Percentiles rank a stretch among this genome's conserved stretches.
Conservation (phyloP, 805 yeast genomes). For the Candida hungchunana region DNA sequence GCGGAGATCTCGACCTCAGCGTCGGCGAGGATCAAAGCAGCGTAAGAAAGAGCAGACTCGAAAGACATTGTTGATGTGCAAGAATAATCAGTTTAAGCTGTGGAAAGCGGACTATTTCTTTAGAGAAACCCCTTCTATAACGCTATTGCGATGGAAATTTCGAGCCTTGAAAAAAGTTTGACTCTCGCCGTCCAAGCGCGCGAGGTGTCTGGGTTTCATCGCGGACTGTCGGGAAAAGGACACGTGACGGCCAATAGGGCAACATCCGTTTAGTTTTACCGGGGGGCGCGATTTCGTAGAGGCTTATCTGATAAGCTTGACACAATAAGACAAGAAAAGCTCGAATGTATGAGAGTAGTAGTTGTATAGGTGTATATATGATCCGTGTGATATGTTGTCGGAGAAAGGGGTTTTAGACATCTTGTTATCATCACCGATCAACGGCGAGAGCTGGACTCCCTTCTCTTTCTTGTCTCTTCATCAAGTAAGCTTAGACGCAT, state of each 20-base stretch:
- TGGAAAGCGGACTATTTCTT: constrained; percentile 30
- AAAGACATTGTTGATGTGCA: constrained; percentile 47
- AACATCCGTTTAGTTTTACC: no score
- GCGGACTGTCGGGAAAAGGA: neutral
- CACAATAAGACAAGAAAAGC: no score
- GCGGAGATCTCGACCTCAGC: constrained; percentile 84
- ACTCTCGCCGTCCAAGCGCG: constrained; percentile 1
- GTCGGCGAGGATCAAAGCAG: constrained; percentile 92
- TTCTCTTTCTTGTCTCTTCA: constrained; percentile 50
- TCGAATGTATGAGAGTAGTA: no score
- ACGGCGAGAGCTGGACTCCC: constrained; percentile 23
- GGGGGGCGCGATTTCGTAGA: no score
- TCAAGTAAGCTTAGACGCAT: constrained; percentile 69
- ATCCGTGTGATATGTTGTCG: no score
- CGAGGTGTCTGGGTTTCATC: constrained; percentile 11
- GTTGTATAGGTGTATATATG: no score
- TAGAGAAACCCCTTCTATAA: constrained; percentile 9
- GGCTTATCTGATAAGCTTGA: no score
- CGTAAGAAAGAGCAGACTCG: constrained; percentile 84
- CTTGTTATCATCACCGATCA: no score
- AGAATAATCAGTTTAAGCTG: constrained; percentile 32
- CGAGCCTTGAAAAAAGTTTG: constrained; percentile 8
- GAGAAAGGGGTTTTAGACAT: no score
- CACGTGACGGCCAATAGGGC: constrained; percentile 11
- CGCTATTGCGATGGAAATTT: constrained; percentile 3